Evolutionary conservation across 192 early-diverging fungal genomes (phyloP).

Genomic region (Dissophora globulifera): DNA sequence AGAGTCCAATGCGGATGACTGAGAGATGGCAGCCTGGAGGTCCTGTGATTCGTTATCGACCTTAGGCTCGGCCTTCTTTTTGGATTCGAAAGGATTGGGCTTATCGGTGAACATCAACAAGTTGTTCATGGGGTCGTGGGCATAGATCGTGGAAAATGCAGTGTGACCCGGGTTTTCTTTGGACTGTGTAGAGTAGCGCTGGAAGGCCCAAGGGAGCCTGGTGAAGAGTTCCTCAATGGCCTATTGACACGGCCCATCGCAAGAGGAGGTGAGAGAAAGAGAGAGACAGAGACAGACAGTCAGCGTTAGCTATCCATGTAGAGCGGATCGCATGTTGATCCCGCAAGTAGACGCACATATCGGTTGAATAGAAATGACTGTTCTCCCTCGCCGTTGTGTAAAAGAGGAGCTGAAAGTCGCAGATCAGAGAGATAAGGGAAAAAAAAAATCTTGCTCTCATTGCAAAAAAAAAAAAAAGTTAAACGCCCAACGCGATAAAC

Average conservation of each 20-base stretch:
- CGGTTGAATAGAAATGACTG: too few relatives aligned
- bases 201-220: constrained; percentile 41
- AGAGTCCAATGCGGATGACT: not conserved
- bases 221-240: constrained; percentile 29
- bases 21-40: not conserved
- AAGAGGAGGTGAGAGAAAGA: too few relatives aligned
- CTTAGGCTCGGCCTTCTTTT: constrained; percentile 14
- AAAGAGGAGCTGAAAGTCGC: too few relatives aligned
- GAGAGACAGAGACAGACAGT: too few relatives aligned
- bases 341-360: too few relatives aligned
- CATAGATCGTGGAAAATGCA: constrained; percentile 56
- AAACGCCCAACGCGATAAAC: too few relatives aligned
- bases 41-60: constrained; percentile 4
- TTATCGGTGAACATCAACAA: constrained; percentile 76
- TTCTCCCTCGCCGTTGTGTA: too few relatives aligned
- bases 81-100: constrained; percentile 59
- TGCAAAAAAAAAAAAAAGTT: too few relatives aligned
- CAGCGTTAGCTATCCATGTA: not conserved
- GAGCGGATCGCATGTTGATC: too few relatives aligned
- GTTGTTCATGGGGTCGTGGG: constrained; percentile 86
- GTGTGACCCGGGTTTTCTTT: not conserved
- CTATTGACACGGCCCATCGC: constrained; percentile 1
- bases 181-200: constrained; percentile 25
- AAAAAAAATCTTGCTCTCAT: too few relatives aligned
- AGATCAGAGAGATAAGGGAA: too few relatives aligned